Percentiles rank a stretch among this genome's conserved stretches.
These are phyloP conservation scores for Schizophyllum amplum DNA, from an alignment of 1,284 basidiomycete genomes.

Conservation along the genomic window DNA sequence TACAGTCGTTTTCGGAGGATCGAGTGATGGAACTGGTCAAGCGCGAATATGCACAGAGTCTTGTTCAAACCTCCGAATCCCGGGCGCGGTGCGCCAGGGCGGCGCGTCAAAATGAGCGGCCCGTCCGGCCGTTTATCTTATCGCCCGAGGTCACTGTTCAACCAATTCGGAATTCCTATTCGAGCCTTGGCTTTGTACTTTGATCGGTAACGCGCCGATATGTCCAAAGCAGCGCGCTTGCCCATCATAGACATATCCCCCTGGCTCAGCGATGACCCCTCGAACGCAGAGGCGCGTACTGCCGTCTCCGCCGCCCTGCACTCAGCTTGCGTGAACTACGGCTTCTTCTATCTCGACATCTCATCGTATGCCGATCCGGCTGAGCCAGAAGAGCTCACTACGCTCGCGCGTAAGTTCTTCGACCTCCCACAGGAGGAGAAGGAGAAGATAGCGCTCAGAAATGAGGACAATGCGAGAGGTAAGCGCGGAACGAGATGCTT, in stretches of 20 bases:
- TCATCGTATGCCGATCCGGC: constrained; percentile 42
- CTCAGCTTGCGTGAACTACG: constrained; percentile 65
- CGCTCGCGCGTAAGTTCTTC: constrained; percentile 68
- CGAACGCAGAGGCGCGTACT: constrained; percentile 25
- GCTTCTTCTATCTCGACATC: constrained; percentile 83
- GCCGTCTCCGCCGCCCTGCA: constrained; percentile 57
- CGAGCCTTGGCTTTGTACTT: neutral
- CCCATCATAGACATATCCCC: constrained; percentile 53
- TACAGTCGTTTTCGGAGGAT: too few species aligned
- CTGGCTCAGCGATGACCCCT: constrained; percentile 33
- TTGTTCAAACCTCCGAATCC: neutral
- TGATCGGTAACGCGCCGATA: neutral
- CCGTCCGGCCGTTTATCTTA: too few species aligned
- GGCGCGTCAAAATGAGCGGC: neutral
- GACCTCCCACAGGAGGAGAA: constrained; percentile 63
- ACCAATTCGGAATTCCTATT: neutral
- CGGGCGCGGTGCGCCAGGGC: neutral
- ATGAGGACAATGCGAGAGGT: constrained; percentile 74
- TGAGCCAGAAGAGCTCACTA: constrained; percentile 60
- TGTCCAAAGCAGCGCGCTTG: constrained; percentile 19
- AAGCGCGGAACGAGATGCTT: constrained; percentile 11
- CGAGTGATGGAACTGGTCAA: too few species aligned
- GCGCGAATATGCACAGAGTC: neutral
- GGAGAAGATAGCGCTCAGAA: constrained; percentile 53
- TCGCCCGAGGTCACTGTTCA: too few species aligned